Evolutionary conservation across 306 rosid genomes (phyloP).

Genomic region (Pterocarpus santalinus): DNA sequence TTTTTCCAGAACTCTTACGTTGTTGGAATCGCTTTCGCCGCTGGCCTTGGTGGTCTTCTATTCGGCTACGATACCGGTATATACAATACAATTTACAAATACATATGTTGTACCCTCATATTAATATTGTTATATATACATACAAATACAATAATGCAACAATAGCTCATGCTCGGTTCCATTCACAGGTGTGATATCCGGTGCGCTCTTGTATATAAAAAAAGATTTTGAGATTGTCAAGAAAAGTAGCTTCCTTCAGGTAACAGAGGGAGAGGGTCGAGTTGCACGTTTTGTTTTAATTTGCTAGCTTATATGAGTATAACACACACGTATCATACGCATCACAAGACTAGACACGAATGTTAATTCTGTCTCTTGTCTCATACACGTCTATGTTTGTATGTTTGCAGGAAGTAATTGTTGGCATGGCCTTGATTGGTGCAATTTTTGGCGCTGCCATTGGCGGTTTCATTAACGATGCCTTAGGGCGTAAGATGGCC

Average conservation of each 20-base stretch:
- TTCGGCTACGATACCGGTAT: slow-evolving; percentile 48
- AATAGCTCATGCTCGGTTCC: neutral
- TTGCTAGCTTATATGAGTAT: no score
- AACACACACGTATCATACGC: no score
- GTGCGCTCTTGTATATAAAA: slow-evolving; percentile 43
- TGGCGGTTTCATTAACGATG: slow-evolving; percentile 73
- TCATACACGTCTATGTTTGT: no score
- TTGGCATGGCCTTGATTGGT: slow-evolving; percentile 79
- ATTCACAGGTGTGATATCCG: slow-evolving; percentile 42
- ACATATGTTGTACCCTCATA: no score
- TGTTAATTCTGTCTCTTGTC: no score
- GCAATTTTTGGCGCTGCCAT: slow-evolving; percentile 72
- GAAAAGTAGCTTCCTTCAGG: slow-evolving; percentile 14
- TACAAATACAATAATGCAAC: no score
- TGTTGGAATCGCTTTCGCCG: slow-evolving; percentile 38
- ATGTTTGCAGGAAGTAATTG: slow-evolving; percentile 59
- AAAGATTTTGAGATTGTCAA: slow-evolving; percentile 9
- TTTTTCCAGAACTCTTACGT: slow-evolving; percentile 36
- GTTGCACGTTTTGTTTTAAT: no score
- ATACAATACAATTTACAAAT: neutral
- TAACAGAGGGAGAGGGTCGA: neutral
- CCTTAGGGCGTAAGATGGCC: slow-evolving; percentile 68
- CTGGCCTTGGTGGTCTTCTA: slow-evolving; percentile 48
- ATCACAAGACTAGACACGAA: no score
- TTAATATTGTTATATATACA: neutral